Percentiles rank a stretch among this genome's conserved stretches.
phyloP scores from a whole-genome alignment of 495 filamentous ascomycete species.

The Penicillium parvum region DNA sequence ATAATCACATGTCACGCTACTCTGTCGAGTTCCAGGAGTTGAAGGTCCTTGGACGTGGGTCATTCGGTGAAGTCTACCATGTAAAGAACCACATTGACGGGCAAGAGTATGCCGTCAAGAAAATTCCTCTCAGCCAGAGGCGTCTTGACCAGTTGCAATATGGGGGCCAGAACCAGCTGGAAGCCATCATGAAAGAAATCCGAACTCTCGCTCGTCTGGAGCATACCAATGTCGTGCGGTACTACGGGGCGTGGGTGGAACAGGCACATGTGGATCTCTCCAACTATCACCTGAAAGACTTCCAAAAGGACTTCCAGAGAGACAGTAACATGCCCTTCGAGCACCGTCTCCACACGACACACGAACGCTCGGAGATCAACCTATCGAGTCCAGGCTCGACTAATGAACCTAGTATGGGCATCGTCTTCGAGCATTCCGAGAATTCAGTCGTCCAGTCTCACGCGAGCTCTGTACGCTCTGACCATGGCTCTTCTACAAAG shows the following conservation, averaged over 20 bases:
- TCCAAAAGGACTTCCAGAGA: neutral
- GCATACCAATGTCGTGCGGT: conserved; percentile 51
- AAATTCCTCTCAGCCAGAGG: conserved; percentile 46
- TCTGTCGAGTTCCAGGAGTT: conserved; percentile 41
- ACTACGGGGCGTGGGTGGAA: conserved; percentile 52
- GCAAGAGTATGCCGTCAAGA: conserved; percentile 51
- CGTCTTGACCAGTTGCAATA: conserved; percentile 43
- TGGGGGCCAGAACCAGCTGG: conserved; percentile 43
- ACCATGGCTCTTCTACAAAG: conserved; percentile 12
- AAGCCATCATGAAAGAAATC: conserved; percentile 51
- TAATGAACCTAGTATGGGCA: conserved; percentile 37
- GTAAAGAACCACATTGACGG: conserved; percentile 49
- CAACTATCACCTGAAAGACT: neutral
- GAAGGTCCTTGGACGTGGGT: conserved; percentile 46
- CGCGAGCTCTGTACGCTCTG: conserved; percentile 17
- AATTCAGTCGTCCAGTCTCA: conserved; percentile 11
- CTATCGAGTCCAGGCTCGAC: conserved; percentile 9
- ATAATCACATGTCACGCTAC: conserved; percentile 35
- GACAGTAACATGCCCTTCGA: conserved; percentile 12
- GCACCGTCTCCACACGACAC: conserved; percentile 14
- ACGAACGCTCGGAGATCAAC: conserved; percentile 14
- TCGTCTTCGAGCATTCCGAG: conserved; percentile 39
- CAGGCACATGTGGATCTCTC: conserved; percentile 28
- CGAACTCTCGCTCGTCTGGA: conserved; percentile 51
- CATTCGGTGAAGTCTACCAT: conserved; percentile 51